phyloP scores from a whole-genome alignment of 2,329 filamentous ascomycete species.

The Fusarium pseudograminearum region DNA sequence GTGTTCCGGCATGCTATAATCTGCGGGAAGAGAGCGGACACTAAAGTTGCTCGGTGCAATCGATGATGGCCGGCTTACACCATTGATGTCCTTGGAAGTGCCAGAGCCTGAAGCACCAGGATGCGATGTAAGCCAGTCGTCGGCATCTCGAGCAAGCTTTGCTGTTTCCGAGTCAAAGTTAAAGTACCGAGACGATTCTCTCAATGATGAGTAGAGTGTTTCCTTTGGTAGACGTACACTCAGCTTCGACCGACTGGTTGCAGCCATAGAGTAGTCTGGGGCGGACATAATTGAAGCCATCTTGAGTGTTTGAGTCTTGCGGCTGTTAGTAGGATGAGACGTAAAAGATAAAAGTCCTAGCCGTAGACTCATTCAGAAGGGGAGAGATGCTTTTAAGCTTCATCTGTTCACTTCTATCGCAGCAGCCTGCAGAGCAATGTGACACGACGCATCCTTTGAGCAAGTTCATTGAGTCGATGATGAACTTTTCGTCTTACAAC shows the following conservation, averaged over 20 bases:
- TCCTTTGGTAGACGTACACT: slow-evolving; percentile 46
- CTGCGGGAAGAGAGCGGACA: slow-evolving; percentile 37
- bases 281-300: slow-evolving; percentile 49
- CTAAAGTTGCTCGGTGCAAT: slow-evolving; percentile 42
- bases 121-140: slow-evolving; percentile 43
- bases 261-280: slow-evolving; percentile 47
- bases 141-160: slow-evolving; percentile 38
- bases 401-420: not conserved
- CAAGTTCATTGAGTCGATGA: slow-evolving; percentile 24
- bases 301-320: slow-evolving; percentile 11
- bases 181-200: slow-evolving; percentile 45
- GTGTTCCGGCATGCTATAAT: slow-evolving; percentile 26
- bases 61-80: slow-evolving; percentile 42
- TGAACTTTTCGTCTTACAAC: slow-evolving; percentile 25
- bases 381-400: slow-evolving; percentile 25
- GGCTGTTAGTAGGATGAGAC: not conserved
- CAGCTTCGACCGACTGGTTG: slow-evolving; percentile 41
- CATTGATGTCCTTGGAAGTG: slow-evolving; percentile 36
- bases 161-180: slow-evolving; percentile 43
- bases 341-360: not conserved
- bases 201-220: slow-evolving; percentile 43
- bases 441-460: slow-evolving; percentile 19
- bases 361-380: not conserved
- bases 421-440: slow-evolving; percentile 16
- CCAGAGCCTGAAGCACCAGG: slow-evolving; percentile 21